Percentiles rank a stretch among this genome's conserved stretches.
Conservation (phyloP, 1,139 yeast species). For the Yamadazyma epiphylla region DNA sequence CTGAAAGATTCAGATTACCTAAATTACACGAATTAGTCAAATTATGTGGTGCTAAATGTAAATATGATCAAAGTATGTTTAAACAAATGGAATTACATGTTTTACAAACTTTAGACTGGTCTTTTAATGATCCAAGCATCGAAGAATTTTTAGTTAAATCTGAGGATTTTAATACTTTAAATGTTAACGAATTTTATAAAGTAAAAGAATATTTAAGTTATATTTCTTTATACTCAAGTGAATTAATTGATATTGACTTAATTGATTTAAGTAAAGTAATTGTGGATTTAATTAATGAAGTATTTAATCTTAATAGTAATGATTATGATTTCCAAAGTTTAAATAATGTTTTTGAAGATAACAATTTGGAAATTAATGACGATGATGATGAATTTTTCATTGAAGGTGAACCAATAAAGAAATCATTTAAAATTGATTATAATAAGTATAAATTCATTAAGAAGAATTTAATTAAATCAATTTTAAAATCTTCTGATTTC, state of each 20-base stretch:
- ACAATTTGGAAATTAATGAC: conserved; percentile 4
- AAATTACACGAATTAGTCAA: conserved; percentile 59
- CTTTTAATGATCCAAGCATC: conserved; percentile 53
- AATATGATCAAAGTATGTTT: conserved; percentile 61
- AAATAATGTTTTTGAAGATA: conserved; percentile 7
- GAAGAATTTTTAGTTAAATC: conserved; percentile 44
- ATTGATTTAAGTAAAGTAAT: conserved; percentile 33
- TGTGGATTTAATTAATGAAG: conserved; percentile 36
- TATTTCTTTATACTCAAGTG: conserved; percentile 32
- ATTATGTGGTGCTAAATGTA: conserved; percentile 55
- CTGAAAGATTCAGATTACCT: conserved; percentile 63
- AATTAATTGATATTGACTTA: conserved; percentile 30
- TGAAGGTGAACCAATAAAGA: conserved; percentile 5
- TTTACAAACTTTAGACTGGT: conserved; percentile 59
- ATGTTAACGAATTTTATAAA: conserved; percentile 28
- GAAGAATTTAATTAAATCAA: conserved; percentile 27
- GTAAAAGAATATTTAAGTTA: conserved; percentile 37
- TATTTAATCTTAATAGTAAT: conserved; percentile 14
- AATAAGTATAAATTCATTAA: conserved; percentile 26
- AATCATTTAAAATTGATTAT: conserved; percentile 16
- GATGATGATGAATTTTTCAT: conserved; percentile 10
- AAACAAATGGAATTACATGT: conserved; percentile 53
- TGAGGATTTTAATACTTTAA: conserved; percentile 27
- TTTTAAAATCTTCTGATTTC: conserved; percentile 31
- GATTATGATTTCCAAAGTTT: conserved; percentile 22